These are phyloP conservation scores for Persicaria tinctoria DNA, from an alignment of 148 eudicot species.

Conservation along the genomic window DNA sequence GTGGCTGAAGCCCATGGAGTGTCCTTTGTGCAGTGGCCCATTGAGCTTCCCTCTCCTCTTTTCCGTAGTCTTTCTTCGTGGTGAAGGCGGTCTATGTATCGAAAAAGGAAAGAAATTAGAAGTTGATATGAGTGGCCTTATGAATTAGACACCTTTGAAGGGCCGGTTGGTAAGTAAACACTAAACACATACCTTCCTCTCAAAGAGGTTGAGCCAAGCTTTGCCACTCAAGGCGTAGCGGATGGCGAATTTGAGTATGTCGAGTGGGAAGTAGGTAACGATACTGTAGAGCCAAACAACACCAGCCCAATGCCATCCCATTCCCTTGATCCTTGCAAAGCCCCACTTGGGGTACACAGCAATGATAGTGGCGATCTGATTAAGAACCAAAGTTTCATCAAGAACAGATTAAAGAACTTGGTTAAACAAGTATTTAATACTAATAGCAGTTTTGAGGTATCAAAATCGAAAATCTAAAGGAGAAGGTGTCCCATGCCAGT, in stretches of 20 bases:
- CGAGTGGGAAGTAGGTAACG: constrained; percentile 79
- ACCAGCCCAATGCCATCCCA: constrained; percentile 99
- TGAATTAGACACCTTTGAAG: not conserved
- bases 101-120: not conserved
- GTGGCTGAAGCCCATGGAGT: constrained; percentile 82
- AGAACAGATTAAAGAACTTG: not conserved
- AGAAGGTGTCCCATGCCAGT: constrained; percentile 36
- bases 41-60: constrained; percentile 91
- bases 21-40: constrained; percentile 96
- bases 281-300: constrained; percentile 83
- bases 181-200: constrained; percentile 59
- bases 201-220: constrained; percentile 82
- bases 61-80: constrained; percentile 81
- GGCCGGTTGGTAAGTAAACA: not conserved
- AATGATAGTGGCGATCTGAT: constrained; percentile 82
- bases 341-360: constrained; percentile 89
- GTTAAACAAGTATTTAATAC: not conserved
- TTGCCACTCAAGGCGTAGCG: constrained; percentile 88
- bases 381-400: not conserved
- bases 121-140: not conserved
- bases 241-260: constrained; percentile 64
- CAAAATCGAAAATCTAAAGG: not conserved
- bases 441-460: not conserved
- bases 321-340: constrained; percentile 76
- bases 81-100: constrained; percentile 67